phyloP scores from a whole-genome alignment of 805 yeast genomes.

The Kodamaea lidongshanica region DNA sequence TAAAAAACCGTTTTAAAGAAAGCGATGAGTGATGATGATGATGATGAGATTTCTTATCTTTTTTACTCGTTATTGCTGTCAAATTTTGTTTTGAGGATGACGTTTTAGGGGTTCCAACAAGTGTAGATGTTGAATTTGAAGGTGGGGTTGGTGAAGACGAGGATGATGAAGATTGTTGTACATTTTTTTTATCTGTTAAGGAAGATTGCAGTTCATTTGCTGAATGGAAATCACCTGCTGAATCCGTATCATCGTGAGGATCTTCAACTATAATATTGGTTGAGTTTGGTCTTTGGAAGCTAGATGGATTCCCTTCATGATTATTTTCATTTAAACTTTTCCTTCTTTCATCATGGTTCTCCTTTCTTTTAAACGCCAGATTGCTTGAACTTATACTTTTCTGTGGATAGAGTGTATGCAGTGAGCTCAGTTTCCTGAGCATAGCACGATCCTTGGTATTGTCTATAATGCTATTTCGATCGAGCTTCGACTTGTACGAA shows the following conservation, averaged over 20 bases:
- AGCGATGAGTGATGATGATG: conserved; percentile 18
- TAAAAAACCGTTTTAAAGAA: conserved; percentile 46
- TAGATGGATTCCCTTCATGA: not conserved
- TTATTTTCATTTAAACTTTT: conserved; percentile 3
- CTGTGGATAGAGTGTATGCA: conserved; percentile 21
- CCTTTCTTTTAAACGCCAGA: conserved; percentile 2
- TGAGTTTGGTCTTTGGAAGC: too few relatives aligned
- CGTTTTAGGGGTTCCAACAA: too few relatives aligned
- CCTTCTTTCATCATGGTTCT: conserved; percentile 5
- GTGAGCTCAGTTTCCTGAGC: conserved; percentile 18
- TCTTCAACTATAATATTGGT: too few relatives aligned
- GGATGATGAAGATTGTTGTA: too few relatives aligned
- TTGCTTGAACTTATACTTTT: conserved; percentile 18
- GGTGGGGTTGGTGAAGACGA: too few relatives aligned
- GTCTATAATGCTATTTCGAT: conserved; percentile 2
- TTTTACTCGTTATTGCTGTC: conserved; percentile 2
- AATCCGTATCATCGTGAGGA: conserved; percentile 4
- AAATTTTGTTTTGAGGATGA: too few relatives aligned
- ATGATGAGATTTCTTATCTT: conserved; percentile 4
- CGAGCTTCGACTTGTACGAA: conserved; percentile 4
- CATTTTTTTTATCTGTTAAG: too few relatives aligned
- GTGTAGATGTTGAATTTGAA: too few relatives aligned
- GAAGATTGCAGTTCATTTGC: conserved; percentile 7
- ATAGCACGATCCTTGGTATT: conserved; percentile 11
- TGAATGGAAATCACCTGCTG: conserved; percentile 7